Evolutionary conservation across 805 yeast species (phyloP), one percentile per base, ranked within the genome.

Genomic region (Yamadazyma phyllophila): DNA sequence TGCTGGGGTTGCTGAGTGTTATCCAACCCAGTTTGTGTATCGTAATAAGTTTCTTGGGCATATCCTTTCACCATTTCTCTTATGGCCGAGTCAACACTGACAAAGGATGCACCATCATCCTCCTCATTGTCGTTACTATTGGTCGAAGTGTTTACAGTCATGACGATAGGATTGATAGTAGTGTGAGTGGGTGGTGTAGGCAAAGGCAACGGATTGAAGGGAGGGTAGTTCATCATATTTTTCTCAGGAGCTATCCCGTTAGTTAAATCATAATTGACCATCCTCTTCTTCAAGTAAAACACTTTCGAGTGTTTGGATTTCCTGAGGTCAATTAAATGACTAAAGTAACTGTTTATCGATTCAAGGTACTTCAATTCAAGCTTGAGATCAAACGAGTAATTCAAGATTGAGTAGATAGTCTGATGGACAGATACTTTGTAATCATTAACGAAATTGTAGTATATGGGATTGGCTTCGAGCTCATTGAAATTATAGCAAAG

Each of bases 211-310:
- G 60, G 60, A 30, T 54, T 52, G 45, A 59, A 59, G 2, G 62
- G 61, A 8, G 60, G 56, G 20, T 36, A 55, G 39, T 59, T 59
- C 62, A 59, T 58, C 60, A 59, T 59, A 40, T 59, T 59, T 24
- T 48, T 44, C 13, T 51, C 49, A 1, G 63, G 61, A 4, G 56
- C 45, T 11, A 59, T 50, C 2, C 61, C 61, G 27, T 52, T 52
- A 13, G 52, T 43, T 0, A 42, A 34, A 24, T 51, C 39, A 36
- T 52, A 31, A 17, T 52, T 48, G 26, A 47, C 37, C 27, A 46
- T 31, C 9, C 45, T 47, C 20, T 40, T 52, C 29, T 44, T 55
- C 3, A 46, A 36, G 30, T 53, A 51, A 36, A 55, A 57, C 3
- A 54, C 35, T n/a, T 47, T 46, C 7, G 58, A 50, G 13, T 45